Percentiles rank a stretch among this genome's conserved stretches.
Conservation (phyloP, 805 yeast species). For the Metschnikowia rubicola region DNA sequence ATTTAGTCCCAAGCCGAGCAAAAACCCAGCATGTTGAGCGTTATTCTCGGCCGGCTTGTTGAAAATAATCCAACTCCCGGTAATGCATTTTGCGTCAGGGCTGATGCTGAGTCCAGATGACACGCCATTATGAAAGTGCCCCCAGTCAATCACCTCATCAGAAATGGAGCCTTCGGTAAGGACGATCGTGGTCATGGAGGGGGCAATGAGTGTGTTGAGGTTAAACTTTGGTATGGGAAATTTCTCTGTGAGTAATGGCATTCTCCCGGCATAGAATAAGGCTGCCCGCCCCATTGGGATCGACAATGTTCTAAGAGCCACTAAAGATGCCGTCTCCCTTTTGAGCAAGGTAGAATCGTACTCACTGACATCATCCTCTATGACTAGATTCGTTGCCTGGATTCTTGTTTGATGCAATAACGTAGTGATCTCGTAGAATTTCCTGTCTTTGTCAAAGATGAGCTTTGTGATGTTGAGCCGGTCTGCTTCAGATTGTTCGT, state of each 20-base stretch:
- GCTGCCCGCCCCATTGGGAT: conserved; percentile 80
- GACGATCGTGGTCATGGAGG: conserved; percentile 61
- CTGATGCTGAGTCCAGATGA: conserved; percentile 81
- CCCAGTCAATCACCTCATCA: conserved; percentile 65
- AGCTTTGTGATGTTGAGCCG: conserved; percentile 62
- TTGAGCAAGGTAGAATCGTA: conserved; percentile 54
- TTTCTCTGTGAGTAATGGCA: conserved; percentile 80
- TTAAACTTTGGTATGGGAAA: conserved; percentile 77
- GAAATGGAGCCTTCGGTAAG: conserved; percentile 51
- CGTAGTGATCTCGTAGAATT: conserved; percentile 73
- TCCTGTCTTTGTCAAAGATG: conserved; percentile 72
- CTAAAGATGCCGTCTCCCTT: conserved; percentile 54
- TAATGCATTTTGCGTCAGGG: conserved; percentile 60
- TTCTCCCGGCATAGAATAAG: conserved; percentile 60
- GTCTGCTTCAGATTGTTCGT: conserved; percentile 68
- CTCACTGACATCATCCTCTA: conserved; percentile 45
- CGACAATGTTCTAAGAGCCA: conserved; percentile 69
- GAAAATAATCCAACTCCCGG: conserved; percentile 90
- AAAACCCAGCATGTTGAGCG: conserved; percentile 90
- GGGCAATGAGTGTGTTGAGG: conserved; percentile 60
- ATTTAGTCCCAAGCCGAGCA: conserved; percentile 87
- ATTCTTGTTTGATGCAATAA: conserved; percentile 66
- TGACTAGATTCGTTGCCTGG: conserved; percentile 48
- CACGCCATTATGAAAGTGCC: conserved; percentile 87
- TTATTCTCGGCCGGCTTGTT: conserved; percentile 68